Evolutionary conservation across 2,329 filamentous ascomycete genomes (phyloP).

Genomic region (Cercospora brassicicola): DNA sequence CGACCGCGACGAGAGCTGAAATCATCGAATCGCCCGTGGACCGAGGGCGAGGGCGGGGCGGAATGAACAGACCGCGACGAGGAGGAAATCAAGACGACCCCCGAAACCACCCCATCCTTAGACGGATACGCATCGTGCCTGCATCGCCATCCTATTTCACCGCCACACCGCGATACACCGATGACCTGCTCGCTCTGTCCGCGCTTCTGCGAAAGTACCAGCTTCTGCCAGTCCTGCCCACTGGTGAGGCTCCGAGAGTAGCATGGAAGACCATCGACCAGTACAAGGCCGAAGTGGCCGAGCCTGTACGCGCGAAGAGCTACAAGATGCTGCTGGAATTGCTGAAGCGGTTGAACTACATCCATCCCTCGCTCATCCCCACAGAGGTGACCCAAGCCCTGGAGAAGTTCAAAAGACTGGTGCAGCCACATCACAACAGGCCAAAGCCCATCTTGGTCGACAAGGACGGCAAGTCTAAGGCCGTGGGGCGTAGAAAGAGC

Average conservation of each 20-base stretch:
- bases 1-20: constrained; percentile 17
- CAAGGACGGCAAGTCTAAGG: constrained; percentile 72
- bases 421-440: constrained; percentile 68
- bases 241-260: constrained; percentile 67
- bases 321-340: constrained; percentile 76
- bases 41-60: constrained; percentile 1
- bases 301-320: constrained; percentile 71
- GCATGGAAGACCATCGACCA: constrained; percentile 79
- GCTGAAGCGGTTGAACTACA: constrained; percentile 77
- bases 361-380: constrained; percentile 76
- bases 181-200: constrained; percentile 74
- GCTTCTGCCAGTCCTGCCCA: constrained; percentile 67
- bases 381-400: constrained; percentile 66
- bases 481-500: constrained; percentile 82
- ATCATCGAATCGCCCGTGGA: constrained; percentile 20
- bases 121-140: constrained; percentile 69
- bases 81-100: constrained; percentile 20
- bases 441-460: constrained; percentile 68
- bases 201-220: constrained; percentile 70
- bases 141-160: constrained; percentile 94
- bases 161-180: constrained; percentile 78
- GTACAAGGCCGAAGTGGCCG: constrained; percentile 70
- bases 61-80: constrained; percentile 8
- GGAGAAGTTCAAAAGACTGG: constrained; percentile 68
- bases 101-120: constrained; percentile 30